phyloP scores from a whole-genome alignment of 2,329 filamentous ascomycete genomes.

The Akanthomyces muscarius region DNA sequence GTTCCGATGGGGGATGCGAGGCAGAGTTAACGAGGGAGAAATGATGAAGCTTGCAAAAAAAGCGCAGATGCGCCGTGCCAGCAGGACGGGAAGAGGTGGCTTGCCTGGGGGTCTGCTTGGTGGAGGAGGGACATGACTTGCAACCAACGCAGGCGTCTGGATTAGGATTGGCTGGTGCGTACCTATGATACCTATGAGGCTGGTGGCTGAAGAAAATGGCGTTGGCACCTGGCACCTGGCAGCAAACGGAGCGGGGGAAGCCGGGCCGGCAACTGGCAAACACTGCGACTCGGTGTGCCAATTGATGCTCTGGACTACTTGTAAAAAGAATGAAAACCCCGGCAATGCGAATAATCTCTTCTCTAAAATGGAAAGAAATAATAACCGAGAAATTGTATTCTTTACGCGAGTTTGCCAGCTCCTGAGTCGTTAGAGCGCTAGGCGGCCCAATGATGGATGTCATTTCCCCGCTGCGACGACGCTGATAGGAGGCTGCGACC shows the following conservation, averaged over 20 bases:
- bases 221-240: not conserved
- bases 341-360: no score
- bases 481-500: no score
- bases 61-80: not conserved
- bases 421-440: no score
- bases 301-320: no score
- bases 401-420: no score
- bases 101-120: not conserved
- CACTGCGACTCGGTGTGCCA: not conserved
- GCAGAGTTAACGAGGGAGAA: not conserved
- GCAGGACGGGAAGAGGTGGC: not conserved
- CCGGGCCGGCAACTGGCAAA: not conserved
- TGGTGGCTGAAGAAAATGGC: slow-evolving; percentile 9
- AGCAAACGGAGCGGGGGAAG: not conserved
- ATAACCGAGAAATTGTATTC: no score
- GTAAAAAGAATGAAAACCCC: no score
- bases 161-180: not conserved
- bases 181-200: not conserved
- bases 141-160: not conserved
- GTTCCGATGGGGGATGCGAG: not conserved
- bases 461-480: no score
- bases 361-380: no score
- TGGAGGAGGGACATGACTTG: slow-evolving; percentile 7
- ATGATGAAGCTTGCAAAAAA: slow-evolving; percentile 1
- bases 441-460: no score